phyloP scores from a whole-genome alignment of 1,139 yeast species.

The Hemisphaericaspora xylofermentans region DNA sequence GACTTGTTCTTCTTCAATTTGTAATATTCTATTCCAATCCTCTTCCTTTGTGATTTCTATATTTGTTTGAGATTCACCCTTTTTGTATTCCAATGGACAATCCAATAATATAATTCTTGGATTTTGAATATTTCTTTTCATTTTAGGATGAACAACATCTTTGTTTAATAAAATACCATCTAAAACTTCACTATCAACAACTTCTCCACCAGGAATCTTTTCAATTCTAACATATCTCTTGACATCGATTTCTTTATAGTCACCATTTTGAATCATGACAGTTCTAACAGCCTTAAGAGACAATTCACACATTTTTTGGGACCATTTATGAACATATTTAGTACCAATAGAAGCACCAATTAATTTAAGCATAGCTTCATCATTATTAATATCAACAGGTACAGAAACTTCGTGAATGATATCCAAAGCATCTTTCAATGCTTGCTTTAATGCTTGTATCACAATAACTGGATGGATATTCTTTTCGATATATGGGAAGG shows the following conservation, averaged over 20 bases:
- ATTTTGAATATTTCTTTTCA: conserved; percentile 84
- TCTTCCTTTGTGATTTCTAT: conserved; percentile 95
- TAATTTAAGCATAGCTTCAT: conserved; percentile 80
- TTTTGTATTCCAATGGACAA: conserved; percentile 96
- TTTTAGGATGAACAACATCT: conserved; percentile 97
- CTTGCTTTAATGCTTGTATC: conserved; percentile 90
- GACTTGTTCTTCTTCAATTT: conserved; percentile 98
- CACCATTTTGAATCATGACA: conserved; percentile 67
- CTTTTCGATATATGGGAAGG: conserved; percentile 90
- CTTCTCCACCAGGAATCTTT: conserved; percentile 97
- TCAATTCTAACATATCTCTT: conserved; percentile 93
- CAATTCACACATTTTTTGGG: conserved; percentile 84
- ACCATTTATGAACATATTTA: conserved; percentile 90
- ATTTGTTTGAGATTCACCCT: conserved; percentile 98
- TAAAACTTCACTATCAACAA: conserved; percentile 80
- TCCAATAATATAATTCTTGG: conserved; percentile 89
- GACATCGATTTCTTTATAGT: conserved; percentile 81
- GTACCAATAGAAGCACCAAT: conserved; percentile 95
- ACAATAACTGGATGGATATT: conserved; percentile 96
- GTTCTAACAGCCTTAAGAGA: conserved; percentile 88
- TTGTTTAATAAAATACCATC: conserved; percentile 93
- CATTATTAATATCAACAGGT: conserved; percentile 82
- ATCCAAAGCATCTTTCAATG: conserved; percentile 86
- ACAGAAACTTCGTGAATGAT: conserved; percentile 81
- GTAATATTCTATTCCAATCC: conserved; percentile 93